These are phyloP conservation scores for Mimosa pudica DNA, from an alignment of 306 rosid genomes.

Conservation along the genomic window DNA sequence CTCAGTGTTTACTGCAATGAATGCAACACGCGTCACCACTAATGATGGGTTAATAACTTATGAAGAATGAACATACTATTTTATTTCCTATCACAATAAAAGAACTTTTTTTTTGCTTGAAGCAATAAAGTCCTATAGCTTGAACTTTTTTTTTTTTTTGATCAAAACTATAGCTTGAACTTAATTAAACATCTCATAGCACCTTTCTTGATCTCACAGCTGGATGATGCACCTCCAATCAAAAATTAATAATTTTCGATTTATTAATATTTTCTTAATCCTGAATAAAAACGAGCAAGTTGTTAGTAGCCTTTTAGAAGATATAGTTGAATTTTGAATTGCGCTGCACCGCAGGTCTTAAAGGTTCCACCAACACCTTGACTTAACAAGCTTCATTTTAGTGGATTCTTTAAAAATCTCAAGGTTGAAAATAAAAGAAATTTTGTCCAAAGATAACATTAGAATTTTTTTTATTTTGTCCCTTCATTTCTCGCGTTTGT, in stretches of 20 bases:
- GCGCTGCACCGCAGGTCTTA: constrained; percentile 19
- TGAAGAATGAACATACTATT: not conserved
- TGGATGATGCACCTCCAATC: not conserved
- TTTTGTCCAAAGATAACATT: not conserved
- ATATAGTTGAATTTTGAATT: not conserved
- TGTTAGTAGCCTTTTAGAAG: not conserved
- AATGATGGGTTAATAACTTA: not conserved
- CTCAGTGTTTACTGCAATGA: not conserved
- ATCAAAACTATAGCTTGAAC: not conserved
- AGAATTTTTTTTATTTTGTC: not conserved
- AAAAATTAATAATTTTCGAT: not conserved
- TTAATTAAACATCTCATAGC: not conserved
- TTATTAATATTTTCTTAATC: not conserved
- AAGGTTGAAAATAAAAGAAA: constrained; percentile 1
- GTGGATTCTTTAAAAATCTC: constrained; percentile 12
- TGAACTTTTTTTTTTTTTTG: no score
- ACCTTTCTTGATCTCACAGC: not conserved
- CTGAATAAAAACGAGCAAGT: not conserved
- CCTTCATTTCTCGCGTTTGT: not conserved
- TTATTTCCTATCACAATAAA: not conserved
- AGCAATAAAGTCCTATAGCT: not conserved
- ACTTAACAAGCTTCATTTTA: not conserved
- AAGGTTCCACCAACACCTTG: constrained; percentile 36
- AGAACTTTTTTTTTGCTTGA: not conserved
- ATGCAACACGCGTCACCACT: not conserved